Evolutionary conservation across 2,329 filamentous ascomycete genomes (phyloP).

Genomic region (Ophiostoma perfectum): DNA sequence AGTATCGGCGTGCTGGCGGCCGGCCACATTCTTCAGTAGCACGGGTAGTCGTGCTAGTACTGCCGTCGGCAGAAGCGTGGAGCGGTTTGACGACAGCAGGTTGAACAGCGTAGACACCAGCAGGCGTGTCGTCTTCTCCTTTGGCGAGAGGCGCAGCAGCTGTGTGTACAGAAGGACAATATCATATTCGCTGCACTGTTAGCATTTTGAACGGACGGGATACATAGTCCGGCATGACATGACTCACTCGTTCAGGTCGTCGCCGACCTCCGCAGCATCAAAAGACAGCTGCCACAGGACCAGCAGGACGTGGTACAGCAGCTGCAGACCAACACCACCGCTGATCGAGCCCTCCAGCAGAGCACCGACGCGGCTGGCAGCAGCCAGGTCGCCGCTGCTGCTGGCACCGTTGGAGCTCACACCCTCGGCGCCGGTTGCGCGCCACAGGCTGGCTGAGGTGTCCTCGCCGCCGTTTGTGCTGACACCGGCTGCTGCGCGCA

Average conservation of each 20-base stretch:
- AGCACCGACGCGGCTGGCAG: slow-evolving; percentile 29
- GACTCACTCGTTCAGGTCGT: slow-evolving; percentile 77
- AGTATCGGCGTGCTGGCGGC: slow-evolving; percentile 58
- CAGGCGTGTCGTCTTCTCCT: slow-evolving; percentile 94
- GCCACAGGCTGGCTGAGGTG: slow-evolving; percentile 57
- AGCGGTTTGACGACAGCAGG: slow-evolving; percentile 64
- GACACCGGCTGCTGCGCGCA: slow-evolving; percentile 70
- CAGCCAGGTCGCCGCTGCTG: slow-evolving; percentile 15
- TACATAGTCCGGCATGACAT: not conserved
- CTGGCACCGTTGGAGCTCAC: slow-evolving; percentile 14
- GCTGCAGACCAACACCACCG: slow-evolving; percentile 82
- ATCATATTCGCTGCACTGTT: slow-evolving; percentile 69
- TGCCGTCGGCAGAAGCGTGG: slow-evolving; percentile 74
- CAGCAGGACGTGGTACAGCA: slow-evolving; percentile 88
- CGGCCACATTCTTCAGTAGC: slow-evolving; percentile 57
- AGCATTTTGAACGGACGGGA: not conserved
- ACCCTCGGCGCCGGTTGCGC: slow-evolving; percentile 37
- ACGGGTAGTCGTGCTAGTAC: slow-evolving; percentile 75
- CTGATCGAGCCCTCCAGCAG: slow-evolving; percentile 57
- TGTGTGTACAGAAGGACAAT: slow-evolving; percentile 89
- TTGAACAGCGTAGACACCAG: slow-evolving; percentile 86
- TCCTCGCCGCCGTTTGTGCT: slow-evolving; percentile 51
- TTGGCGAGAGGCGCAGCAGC: slow-evolving; percentile 83
- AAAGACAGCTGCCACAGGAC: slow-evolving; percentile 97
- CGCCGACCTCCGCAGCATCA: slow-evolving; percentile 66